These are phyloP conservation scores for Gleditsia sinensis DNA, from an alignment of 306 rosid genomes.

Conservation along the genomic window DNA sequence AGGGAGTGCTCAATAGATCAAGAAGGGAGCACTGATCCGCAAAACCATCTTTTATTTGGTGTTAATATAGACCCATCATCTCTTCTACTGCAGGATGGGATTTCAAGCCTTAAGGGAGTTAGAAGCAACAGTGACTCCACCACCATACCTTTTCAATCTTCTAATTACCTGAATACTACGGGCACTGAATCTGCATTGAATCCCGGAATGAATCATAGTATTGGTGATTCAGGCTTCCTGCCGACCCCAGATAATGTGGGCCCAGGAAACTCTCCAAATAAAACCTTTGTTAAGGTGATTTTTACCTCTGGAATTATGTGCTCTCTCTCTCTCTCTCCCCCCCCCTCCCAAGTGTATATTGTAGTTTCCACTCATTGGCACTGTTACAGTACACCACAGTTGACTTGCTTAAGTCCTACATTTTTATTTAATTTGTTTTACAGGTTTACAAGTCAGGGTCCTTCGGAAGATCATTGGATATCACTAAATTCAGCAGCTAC, in stretches of 20 bases:
- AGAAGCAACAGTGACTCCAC: conserved; percentile 55
- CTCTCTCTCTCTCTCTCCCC: too few relatives aligned
- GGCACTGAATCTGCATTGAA: conserved; percentile 61
- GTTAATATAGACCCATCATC: conserved; percentile 87
- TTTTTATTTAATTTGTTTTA: conserved; percentile 14
- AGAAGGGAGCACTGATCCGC: conserved; percentile 80
- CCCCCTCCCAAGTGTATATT: neutral
- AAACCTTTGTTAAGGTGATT: conserved; percentile 92
- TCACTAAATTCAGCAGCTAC: conserved; percentile 90
- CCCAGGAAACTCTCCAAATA: conserved; percentile 60
- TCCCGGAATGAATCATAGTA: conserved; percentile 63
- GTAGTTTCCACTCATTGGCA: neutral
- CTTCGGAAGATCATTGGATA: conserved; percentile 55
- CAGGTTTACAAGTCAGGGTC: conserved; percentile 61
- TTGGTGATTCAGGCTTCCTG: conserved; percentile 73
- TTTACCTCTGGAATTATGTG: conserved; percentile 9
- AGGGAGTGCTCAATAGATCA: conserved; percentile 87
- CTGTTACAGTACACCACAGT: neutral
- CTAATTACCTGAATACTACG: conserved; percentile 68
- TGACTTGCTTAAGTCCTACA: neutral
- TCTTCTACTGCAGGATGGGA: conserved; percentile 80
- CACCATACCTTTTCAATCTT: conserved; percentile 61
- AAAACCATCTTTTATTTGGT: conserved; percentile 85
- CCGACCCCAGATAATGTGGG: conserved; percentile 65
- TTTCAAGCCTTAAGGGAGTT: conserved; percentile 72